A percentile compares a stretch with the other conserved stretches of the same genome.
These are phyloP conservation scores for Erysiphe pulchra DNA, from an alignment of 2,329 filamentous ascomycete species.

Conservation along the genomic window DNA sequence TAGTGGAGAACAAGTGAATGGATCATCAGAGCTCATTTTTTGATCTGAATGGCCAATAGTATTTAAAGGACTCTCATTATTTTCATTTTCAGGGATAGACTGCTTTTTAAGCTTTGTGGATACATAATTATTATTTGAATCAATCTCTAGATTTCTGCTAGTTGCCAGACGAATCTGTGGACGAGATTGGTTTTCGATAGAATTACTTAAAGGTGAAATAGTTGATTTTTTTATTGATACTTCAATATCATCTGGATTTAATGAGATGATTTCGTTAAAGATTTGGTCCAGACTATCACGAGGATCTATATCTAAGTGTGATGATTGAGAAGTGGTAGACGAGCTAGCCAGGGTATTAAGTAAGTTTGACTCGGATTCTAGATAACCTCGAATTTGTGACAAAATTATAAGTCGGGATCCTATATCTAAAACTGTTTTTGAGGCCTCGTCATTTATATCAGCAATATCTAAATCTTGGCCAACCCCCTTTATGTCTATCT, in stretches of 20 bases:
- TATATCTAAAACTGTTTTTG: constrained; percentile 20
- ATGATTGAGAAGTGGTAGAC: constrained; percentile 32
- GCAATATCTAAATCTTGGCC: constrained; percentile 15
- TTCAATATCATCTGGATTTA: neutral
- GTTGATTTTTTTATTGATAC: neutral
- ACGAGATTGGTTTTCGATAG: too few relatives aligned
- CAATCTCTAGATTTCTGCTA: too few relatives aligned
- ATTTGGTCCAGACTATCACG: constrained; percentile 6
- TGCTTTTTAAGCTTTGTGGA: too few relatives aligned
- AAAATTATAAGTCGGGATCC: constrained; percentile 40
- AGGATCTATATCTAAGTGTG: constrained; percentile 25
- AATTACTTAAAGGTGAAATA: too few relatives aligned
- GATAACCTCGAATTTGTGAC: constrained; percentile 33
- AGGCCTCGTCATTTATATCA: neutral
- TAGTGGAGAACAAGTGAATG: neutral
- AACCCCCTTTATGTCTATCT: constrained; percentile 40
- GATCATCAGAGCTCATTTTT: neutral
- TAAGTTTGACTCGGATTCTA: constrained; percentile 41
- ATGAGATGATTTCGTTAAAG: constrained; percentile 5
- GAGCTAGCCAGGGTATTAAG: constrained; percentile 34
- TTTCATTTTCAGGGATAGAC: too few relatives aligned
- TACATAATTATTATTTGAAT: too few relatives aligned
- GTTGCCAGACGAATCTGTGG: too few relatives aligned
- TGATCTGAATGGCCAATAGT: neutral
- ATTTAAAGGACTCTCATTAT: neutral